Evolutionary conservation across 192 early-diverging fungal genomes (phyloP).

Genomic region (Backusella mclennaniae): DNA sequence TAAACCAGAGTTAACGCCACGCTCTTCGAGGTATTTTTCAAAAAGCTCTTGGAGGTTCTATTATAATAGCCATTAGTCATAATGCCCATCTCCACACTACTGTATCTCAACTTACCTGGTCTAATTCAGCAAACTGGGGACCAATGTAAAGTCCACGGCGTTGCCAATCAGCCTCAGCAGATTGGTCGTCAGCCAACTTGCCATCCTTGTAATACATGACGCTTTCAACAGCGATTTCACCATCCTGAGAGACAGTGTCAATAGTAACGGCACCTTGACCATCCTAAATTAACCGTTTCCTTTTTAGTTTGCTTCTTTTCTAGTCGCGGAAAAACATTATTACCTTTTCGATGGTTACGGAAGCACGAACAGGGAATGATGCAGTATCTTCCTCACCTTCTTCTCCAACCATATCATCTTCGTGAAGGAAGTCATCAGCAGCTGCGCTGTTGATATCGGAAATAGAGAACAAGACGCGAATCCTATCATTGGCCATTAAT

Average conservation of each 20-base stretch:
- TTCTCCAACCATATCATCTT: conserved; percentile 55
- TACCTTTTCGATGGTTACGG: conserved; percentile 82
- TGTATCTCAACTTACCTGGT: conserved; percentile 51
- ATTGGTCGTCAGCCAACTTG: conserved; percentile 57
- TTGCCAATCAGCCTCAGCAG: conserved; percentile 86
- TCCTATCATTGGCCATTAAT: conserved; percentile 41
- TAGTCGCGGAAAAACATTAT: neutral
- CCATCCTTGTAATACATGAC: conserved; percentile 69
- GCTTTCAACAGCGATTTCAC: conserved; percentile 81
- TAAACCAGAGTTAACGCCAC: conserved; percentile 76
- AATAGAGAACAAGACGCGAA: conserved; percentile 85
- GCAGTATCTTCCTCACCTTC: conserved; percentile 59
- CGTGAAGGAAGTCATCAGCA: conserved; percentile 58
- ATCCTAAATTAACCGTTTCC: conserved; percentile 39
- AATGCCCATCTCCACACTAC: neutral
- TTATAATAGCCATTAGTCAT: neutral
- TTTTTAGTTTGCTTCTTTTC: neutral
- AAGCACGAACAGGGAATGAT: conserved; percentile 73
- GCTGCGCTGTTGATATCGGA: conserved; percentile 82
- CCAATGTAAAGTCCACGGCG: conserved; percentile 86
- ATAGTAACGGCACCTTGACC: conserved; percentile 77
- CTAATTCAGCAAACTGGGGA: conserved; percentile 88
- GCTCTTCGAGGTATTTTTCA: conserved; percentile 82
- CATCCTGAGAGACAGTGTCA: conserved; percentile 79
- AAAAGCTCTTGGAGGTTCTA: conserved; percentile 65